Conservation (phyloP, 768 basidiomycete species). For the Mrakia gelida region DNA sequence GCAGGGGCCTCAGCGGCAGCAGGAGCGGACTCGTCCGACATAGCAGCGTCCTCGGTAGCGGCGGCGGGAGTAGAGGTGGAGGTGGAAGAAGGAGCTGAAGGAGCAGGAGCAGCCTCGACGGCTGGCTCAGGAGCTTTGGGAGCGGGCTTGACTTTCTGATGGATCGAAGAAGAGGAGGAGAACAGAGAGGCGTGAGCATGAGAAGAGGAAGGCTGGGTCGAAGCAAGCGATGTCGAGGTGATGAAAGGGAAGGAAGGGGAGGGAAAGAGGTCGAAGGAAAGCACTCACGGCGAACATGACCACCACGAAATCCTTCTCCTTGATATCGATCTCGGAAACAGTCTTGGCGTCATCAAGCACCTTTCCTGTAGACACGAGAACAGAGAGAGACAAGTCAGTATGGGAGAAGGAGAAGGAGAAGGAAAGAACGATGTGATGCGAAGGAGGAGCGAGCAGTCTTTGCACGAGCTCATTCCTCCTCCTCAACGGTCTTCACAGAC, state of each 20-base stretch:
- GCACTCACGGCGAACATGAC: constrained; percentile 85
- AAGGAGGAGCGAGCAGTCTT: background rate
- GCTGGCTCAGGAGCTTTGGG: constrained; percentile 47
- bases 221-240: background rate
- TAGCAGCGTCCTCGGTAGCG: constrained; percentile 43
- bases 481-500: background rate
- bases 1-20: constrained; percentile 38
- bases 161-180: background rate
- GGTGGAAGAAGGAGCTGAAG: constrained; percentile 41
- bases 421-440: background rate
- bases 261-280: background rate
- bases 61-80: constrained; percentile 42
- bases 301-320: constrained; percentile 99
- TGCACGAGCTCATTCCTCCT: background rate
- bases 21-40: constrained; percentile 43
- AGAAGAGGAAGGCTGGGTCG: too few relatives aligned
- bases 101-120: constrained; percentile 40
- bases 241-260: constrained; percentile 3
- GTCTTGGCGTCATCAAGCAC: constrained; percentile 83
- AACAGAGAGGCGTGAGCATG: background rate
- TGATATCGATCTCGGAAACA: constrained; percentile 80
- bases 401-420: background rate
- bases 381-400: constrained; percentile 10
- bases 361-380: constrained; percentile 63
- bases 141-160: constrained; percentile 35